phyloP scores from a whole-genome alignment of 306 rosid genomes.

The Amphicarpaea edgeworthii region DNA sequence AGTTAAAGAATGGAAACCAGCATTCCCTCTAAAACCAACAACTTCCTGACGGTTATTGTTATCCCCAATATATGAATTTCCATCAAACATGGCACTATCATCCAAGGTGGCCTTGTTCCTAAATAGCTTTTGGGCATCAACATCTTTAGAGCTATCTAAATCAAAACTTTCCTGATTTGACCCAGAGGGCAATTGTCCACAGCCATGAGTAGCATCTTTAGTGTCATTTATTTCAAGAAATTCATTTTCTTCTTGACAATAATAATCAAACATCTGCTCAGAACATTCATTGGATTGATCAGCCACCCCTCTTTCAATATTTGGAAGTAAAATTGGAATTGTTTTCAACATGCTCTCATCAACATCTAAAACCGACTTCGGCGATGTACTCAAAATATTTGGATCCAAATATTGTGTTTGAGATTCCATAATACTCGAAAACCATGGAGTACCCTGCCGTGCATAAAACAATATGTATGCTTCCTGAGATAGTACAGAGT shows the following conservation, averaged over 20 bases:
- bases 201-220: constrained; percentile 31
- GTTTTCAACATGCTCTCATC: constrained; percentile 36
- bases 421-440: constrained; percentile 55
- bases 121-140: constrained; percentile 25
- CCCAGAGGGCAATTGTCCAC: constrained; percentile 22
- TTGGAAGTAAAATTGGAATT: constrained; percentile 15
- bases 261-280: constrained; percentile 24
- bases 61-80: constrained; percentile 35
- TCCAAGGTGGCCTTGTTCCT: neutral
- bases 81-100: neutral
- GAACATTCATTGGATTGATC: constrained; percentile 37
- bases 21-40: constrained; percentile 40
- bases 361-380: constrained; percentile 75
- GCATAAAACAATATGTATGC: constrained; percentile 91
- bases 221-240: constrained; percentile 35
- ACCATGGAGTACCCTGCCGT: constrained; percentile 81
- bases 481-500: constrained; percentile 70
- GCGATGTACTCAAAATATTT: constrained; percentile 55
- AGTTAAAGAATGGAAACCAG: constrained; percentile 56
- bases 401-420: constrained; percentile 37
- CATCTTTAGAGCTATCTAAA: constrained; percentile 27
- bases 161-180: constrained; percentile 26
- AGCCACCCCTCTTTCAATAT: constrained; percentile 22
- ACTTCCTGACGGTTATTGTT: neutral
- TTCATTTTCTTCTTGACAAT: constrained; percentile 23